These are phyloP conservation scores for Cystobasidium ongulense DNA, from an alignment of 768 basidiomycete genomes.

Conservation along the genomic window DNA sequence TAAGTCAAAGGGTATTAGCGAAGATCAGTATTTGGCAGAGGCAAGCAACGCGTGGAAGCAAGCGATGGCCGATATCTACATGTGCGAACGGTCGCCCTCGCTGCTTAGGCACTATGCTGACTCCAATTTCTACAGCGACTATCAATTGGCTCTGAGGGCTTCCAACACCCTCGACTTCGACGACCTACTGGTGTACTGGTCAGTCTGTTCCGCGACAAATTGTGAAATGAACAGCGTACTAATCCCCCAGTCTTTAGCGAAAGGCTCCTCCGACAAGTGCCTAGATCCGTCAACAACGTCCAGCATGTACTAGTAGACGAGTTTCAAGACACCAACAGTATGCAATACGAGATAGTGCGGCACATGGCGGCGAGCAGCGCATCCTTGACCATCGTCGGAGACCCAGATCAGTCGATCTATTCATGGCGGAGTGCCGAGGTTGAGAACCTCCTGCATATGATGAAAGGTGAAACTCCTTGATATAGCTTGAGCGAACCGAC, in stretches of 20 bases:
- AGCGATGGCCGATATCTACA: conserved; percentile 40
- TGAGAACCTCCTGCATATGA: conserved; percentile 39
- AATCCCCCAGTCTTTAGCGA: background rate
- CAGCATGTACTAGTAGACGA: conserved; percentile 69
- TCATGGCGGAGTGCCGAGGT: conserved; percentile 17
- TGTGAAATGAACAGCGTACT: background rate
- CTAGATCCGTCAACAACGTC: conserved; percentile 55
- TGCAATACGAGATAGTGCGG: conserved; percentile 72
- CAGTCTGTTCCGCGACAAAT: conserved; percentile 46
- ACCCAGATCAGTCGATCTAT: conserved; percentile 80
- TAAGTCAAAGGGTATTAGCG: conserved; percentile 57
- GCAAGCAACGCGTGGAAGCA: conserved; percentile 40
- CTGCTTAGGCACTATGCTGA: conserved; percentile 37
- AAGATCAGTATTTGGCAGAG: conserved; percentile 50
- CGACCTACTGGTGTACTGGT: conserved; percentile 70
- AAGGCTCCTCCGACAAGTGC: conserved; percentile 50
- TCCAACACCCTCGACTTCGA: conserved; percentile 79
- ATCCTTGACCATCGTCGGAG: conserved; percentile 69
- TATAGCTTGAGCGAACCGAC: conserved; percentile 42
- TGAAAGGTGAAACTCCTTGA: conserved; percentile 76
- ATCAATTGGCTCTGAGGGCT: conserved; percentile 56
- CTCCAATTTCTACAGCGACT: conserved; percentile 53
- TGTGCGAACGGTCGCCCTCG: conserved; percentile 38
- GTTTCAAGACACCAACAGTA: conserved; percentile 75
- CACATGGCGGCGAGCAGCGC: conserved; percentile 53